Evolutionary conservation across 2,329 filamentous ascomycete species (phyloP).

Genomic region (Pyrenophora seminiperda): DNA sequence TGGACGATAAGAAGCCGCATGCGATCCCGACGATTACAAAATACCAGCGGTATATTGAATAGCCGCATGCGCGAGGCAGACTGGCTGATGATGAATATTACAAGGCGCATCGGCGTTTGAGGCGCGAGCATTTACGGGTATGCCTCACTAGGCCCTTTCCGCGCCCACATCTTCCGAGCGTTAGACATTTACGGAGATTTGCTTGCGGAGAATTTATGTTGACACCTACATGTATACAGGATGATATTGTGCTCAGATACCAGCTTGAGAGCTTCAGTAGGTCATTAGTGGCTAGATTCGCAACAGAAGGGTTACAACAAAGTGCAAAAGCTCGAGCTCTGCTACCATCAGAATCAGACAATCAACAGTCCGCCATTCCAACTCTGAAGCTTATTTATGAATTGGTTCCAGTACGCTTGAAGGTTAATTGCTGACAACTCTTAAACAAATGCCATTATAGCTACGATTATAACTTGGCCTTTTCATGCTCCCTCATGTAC

Average conservation of each 20-base stretch:
- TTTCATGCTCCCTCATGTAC: slow-evolving; percentile 49
- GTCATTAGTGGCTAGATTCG: slow-evolving; percentile 10
- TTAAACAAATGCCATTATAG: background rate
- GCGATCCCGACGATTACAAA: slow-evolving; percentile 3
- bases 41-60: background rate
- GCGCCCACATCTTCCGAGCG: slow-evolving; percentile 2
- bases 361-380: slow-evolving; percentile 2
- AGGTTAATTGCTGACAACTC: background rate
- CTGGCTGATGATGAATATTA: slow-evolving; percentile 14
- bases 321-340: slow-evolving; percentile 12
- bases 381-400: background rate
- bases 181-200: slow-evolving; percentile 7
- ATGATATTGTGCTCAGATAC: slow-evolving; percentile 31
- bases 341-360: slow-evolving; percentile 7
- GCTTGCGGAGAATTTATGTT: slow-evolving; percentile 21
- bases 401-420: background rate
- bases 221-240: slow-evolving; percentile 30
- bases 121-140: slow-evolving; percentile 27
- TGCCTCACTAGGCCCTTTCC: slow-evolving; percentile 21
- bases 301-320: slow-evolving; percentile 17
- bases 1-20: slow-evolving; percentile 28
- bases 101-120: slow-evolving; percentile 28
- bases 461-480: slow-evolving; percentile 42
- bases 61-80: slow-evolving; percentile 6
- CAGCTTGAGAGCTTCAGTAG: slow-evolving; percentile 19